Evolutionary conservation across 2,329 filamentous ascomycete species (phyloP).

Genomic region (Scytalidium sp.): DNA sequence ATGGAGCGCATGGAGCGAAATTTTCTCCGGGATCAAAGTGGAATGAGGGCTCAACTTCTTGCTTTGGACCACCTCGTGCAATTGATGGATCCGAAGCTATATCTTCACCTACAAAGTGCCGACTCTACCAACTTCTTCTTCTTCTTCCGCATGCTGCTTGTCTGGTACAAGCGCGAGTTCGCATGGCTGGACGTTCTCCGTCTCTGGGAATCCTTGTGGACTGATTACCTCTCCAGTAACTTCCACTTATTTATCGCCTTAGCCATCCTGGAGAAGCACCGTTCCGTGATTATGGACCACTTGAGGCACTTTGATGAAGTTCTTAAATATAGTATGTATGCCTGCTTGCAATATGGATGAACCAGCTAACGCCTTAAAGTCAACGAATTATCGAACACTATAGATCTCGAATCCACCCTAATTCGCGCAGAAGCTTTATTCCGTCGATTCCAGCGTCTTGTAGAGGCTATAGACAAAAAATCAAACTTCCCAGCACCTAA

Average conservation of each 20-base stretch:
- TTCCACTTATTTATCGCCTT: conserved; percentile 95
- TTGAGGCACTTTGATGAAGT: conserved; percentile 95
- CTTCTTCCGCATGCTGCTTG: conserved; percentile 98
- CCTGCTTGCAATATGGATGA: background rate
- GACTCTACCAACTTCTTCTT: conserved; percentile 99
- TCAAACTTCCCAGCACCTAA: conserved; percentile 70
- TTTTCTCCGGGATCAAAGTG: conserved; percentile 91
- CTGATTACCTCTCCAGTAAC: conserved; percentile 81
- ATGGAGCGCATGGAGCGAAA: conserved; percentile 99
- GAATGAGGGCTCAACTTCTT: conserved; percentile 88
- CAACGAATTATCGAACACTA: conserved; percentile 90
- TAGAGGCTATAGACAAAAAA: conserved; percentile 92
- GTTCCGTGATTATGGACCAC: conserved; percentile 95
- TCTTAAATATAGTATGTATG: conserved; percentile 79
- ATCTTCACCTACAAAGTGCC: conserved; percentile 81
- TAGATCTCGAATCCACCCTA: conserved; percentile 83
- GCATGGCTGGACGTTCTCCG: conserved; percentile 81
- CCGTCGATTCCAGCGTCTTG: conserved; percentile 79
- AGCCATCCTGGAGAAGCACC: conserved; percentile 91
- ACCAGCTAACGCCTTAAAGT: conserved; percentile 47
- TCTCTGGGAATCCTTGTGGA: conserved; percentile 94
- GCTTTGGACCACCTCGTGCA: conserved; percentile 93
- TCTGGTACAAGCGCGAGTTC: conserved; percentile 99
- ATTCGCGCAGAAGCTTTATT: conserved; percentile 88
- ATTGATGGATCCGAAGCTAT: conserved; percentile 93